Conservation (phyloP, 768 basidiomycete genomes). For the Kockovaella imperatae region DNA sequence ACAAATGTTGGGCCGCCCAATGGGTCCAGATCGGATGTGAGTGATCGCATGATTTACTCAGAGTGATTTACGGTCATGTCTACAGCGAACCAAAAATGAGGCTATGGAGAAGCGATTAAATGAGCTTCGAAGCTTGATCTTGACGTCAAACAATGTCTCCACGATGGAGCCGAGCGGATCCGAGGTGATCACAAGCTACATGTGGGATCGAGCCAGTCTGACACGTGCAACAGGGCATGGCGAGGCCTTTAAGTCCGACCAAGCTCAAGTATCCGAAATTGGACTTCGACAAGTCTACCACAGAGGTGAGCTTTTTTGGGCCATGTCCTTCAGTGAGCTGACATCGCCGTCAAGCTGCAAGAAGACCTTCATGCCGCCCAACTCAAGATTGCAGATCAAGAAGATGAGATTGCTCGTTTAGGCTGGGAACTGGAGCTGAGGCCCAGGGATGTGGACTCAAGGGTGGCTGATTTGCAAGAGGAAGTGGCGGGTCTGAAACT, state of each 20-base stretch:
- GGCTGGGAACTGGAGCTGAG: conserved; percentile 68
- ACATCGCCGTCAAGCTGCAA: conserved; percentile 54
- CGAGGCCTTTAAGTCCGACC: conserved; percentile 69
- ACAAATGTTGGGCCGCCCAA: conserved; percentile 3
- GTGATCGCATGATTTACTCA: background rate
- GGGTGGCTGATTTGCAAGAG: conserved; percentile 64
- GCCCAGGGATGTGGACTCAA: conserved; percentile 65
- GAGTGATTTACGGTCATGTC: background rate
- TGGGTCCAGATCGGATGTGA: conserved; percentile 7
- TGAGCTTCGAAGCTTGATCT: conserved; percentile 42
- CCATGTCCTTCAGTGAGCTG: background rate
- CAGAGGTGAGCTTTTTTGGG: conserved; percentile 53
- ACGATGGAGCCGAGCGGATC: conserved; percentile 47
- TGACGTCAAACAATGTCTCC: conserved; percentile 73
- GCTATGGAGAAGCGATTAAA: conserved; percentile 35
- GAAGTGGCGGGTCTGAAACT: conserved; percentile 70
- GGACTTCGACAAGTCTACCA: conserved; percentile 73
- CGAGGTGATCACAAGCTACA: background rate
- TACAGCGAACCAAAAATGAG: conserved; percentile 24
- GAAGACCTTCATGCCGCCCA: conserved; percentile 76
- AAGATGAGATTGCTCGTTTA: conserved; percentile 72
- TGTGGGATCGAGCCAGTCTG: background rate
- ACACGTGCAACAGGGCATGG: conserved; percentile 26
- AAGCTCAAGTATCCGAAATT: conserved; percentile 58
- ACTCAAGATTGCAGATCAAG: conserved; percentile 69